A percentile compares a stretch with the other conserved stretches of the same genome.
Conservation (phyloP, 768 basidiomycete species). For the Phylloporus sp. region DNA sequence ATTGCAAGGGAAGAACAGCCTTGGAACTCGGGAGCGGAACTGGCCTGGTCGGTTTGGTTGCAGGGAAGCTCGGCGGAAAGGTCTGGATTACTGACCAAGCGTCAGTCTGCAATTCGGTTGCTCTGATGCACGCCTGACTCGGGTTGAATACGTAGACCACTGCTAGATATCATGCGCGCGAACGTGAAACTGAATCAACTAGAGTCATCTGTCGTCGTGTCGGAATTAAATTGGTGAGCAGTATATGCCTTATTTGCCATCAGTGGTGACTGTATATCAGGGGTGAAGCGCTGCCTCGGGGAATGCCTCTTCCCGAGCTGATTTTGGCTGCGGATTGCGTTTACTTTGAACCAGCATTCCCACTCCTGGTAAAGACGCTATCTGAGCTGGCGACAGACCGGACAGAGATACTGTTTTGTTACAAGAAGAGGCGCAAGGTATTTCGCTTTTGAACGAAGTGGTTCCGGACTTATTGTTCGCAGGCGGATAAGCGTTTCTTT, state of each 20-base stretch:
- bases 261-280: slow-evolving; percentile 34
- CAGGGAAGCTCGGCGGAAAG: slow-evolving; percentile 59
- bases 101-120: slow-evolving; percentile 45
- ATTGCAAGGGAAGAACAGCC: slow-evolving; percentile 52
- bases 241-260: slow-evolving; percentile 7
- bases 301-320: slow-evolving; percentile 52
- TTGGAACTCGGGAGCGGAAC: slow-evolving; percentile 91
- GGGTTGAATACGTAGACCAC: slow-evolving; percentile 48
- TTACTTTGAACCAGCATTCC: slow-evolving; percentile 92
- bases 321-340: slow-evolving; percentile 93
- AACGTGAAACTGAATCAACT: slow-evolving; percentile 70
- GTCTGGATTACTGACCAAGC: slow-evolving; percentile 88
- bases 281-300: slow-evolving; percentile 55
- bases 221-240: slow-evolving; percentile 79
- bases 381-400: slow-evolving; percentile 50
- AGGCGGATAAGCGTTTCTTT: slow-evolving; percentile 92
- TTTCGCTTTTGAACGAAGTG: neutral
- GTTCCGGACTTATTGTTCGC: slow-evolving; percentile 1
- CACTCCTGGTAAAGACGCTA: slow-evolving; percentile 78
- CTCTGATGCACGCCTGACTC: slow-evolving; percentile 9
- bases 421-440: slow-evolving; percentile 90
- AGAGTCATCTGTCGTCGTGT: slow-evolving; percentile 45
- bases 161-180: slow-evolving; percentile 71
- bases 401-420: slow-evolving; percentile 82
- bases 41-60: slow-evolving; percentile 86